phyloP scores from a whole-genome alignment of 306 rosid genomes.

The Trifolium subterraneum region DNA sequence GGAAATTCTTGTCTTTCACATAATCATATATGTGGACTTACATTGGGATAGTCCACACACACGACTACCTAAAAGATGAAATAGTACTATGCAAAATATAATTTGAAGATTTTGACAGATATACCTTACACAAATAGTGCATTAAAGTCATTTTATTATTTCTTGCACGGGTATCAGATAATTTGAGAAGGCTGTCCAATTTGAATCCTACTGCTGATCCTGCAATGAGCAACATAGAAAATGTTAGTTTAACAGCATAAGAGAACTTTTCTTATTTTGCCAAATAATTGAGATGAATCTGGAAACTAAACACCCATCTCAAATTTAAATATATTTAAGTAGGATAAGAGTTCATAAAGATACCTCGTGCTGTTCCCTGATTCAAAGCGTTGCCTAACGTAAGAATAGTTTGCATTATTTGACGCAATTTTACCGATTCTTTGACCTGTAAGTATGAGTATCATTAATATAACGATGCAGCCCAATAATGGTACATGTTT shows the following conservation, averaged over 20 bases:
- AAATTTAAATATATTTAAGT: constrained; percentile 17
- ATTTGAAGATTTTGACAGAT: constrained; percentile 31
- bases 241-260: constrained; percentile 29
- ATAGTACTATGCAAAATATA: constrained; percentile 10
- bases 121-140: constrained; percentile 99
- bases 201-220: constrained; percentile 99
- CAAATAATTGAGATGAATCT: constrained; percentile 19
- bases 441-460: constrained; percentile 71
- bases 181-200: constrained; percentile 96
- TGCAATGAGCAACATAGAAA: constrained; percentile 50
- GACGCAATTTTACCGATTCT: constrained; percentile 90
- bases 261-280: constrained; percentile 27
- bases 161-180: constrained; percentile 98
- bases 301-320: constrained; percentile 29
- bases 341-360: constrained; percentile 26
- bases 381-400: constrained; percentile 95
- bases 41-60: neutral
- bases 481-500: constrained; percentile 28
- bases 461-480: constrained; percentile 25
- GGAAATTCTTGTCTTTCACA: constrained; percentile 7
- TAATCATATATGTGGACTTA: neutral
- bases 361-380: constrained; percentile 98
- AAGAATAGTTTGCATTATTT: constrained; percentile 98
- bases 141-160: constrained; percentile 98
- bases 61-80: constrained; percentile 30